Evolutionary conservation across 192 early-diverging fungal genomes (phyloP).

Genomic region (Ambispora gerdemannii): DNA sequence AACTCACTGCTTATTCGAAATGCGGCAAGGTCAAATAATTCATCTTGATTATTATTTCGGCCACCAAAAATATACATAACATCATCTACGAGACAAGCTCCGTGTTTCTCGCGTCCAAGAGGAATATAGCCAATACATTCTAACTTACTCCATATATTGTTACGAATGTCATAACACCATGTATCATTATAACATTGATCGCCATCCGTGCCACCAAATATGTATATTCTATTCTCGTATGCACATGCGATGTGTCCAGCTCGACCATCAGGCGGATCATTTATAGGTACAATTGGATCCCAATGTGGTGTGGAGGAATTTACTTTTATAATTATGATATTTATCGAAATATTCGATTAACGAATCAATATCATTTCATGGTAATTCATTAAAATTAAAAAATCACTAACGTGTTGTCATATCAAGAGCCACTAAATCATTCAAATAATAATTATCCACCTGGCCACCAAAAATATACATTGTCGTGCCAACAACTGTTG

Average conservation of each 20-base stretch:
- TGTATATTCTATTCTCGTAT: slow-evolving; percentile 27
- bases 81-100: slow-evolving; percentile 41
- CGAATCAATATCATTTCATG: background rate
- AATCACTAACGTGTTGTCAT: slow-evolving; percentile 3
- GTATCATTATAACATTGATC: slow-evolving; percentile 53
- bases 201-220: slow-evolving; percentile 53
- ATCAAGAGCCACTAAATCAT: slow-evolving; percentile 29
- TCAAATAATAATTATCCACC: slow-evolving; percentile 43
- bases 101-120: slow-evolving; percentile 39
- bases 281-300: slow-evolving; percentile 13
- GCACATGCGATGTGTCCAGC: slow-evolving; percentile 25
- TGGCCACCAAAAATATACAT: slow-evolving; percentile 60
- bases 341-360: background rate
- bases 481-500: slow-evolving; percentile 34
- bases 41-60: slow-evolving; percentile 38
- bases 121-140: slow-evolving; percentile 46
- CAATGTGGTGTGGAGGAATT: slow-evolving; percentile 1
- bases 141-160: slow-evolving; percentile 42
- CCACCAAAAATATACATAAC: slow-evolving; percentile 59
- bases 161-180: slow-evolving; percentile 50
- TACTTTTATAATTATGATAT: background rate
- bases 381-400: too few species aligned
- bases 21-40: slow-evolving; percentile 48
- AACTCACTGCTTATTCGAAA: slow-evolving; percentile 48
- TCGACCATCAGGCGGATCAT: slow-evolving; percentile 24